Conservation (phyloP, 805 yeast genomes). For the Schizosaccharomyces cryophilus region DNA sequence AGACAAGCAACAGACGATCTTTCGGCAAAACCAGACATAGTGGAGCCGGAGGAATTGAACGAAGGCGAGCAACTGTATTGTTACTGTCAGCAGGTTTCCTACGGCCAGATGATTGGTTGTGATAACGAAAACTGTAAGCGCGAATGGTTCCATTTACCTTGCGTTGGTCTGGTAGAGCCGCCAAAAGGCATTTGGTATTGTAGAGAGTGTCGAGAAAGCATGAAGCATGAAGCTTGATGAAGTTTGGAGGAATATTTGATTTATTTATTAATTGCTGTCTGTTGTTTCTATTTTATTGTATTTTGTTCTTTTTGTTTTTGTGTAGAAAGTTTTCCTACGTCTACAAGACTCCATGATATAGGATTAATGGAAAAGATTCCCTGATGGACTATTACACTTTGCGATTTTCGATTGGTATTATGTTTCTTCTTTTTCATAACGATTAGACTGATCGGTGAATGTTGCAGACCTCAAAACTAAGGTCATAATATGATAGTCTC, state of each 20-base stretch:
- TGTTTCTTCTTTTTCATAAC: no score
- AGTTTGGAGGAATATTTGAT: background rate
- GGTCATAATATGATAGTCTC: no score
- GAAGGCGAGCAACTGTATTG: slow-evolving; percentile 26
- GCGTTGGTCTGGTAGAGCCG: slow-evolving; percentile 57
- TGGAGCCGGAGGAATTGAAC: background rate
- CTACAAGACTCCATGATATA: background rate
- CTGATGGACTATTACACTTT: no score
- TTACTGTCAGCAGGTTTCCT: slow-evolving; percentile 88
- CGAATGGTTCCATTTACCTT: slow-evolving; percentile 85
- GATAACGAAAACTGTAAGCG: slow-evolving; percentile 75
- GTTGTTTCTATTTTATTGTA: background rate
- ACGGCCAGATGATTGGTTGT: slow-evolving; percentile 98
- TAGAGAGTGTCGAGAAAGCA: slow-evolving; percentile 24
- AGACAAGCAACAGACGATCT: background rate
- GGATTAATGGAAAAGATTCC: no score
- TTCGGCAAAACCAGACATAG: background rate
- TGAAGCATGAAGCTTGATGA: background rate
- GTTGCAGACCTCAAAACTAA: no score
- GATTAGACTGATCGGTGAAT: no score
- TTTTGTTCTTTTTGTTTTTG: background rate
- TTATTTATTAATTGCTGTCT: background rate
- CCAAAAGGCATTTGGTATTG: slow-evolving; percentile 38
- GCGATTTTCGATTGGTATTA: no score
- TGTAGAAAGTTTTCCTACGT: background rate